Evolutionary conservation across 441 rosid species (phyloP).

Genomic region (Theobroma grandiflorum): DNA sequence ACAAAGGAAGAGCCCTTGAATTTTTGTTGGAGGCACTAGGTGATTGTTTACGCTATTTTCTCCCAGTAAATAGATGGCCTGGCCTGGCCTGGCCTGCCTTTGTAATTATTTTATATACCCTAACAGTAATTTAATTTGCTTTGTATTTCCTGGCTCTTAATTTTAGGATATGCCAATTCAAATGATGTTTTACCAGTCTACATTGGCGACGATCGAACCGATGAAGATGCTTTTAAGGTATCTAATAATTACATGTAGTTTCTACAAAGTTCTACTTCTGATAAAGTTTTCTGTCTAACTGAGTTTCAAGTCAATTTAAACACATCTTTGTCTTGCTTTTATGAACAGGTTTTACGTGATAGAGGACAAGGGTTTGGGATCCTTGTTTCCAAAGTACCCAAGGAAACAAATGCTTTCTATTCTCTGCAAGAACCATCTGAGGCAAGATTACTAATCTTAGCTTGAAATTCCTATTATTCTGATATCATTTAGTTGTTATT

Average conservation of each 20-base stretch:
- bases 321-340: background rate
- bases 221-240: conserved; percentile 81
- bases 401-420: conserved; percentile 69
- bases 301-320: background rate
- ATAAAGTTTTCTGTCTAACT: background rate
- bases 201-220: conserved; percentile 75
- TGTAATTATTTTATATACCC: background rate
- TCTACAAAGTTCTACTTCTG: background rate
- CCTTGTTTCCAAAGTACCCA: conserved; percentile 67
- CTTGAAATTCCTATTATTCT: background rate
- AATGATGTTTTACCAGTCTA: conserved; percentile 61
- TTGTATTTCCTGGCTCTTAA: background rate
- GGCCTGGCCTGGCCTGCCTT: too few species aligned
- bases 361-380: conserved; percentile 73
- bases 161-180: conserved; percentile 56
- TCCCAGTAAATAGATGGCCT: too few species aligned
- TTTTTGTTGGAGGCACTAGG: conserved; percentile 67
- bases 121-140: background rate
- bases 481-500: background rate
- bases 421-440: conserved; percentile 77
- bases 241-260: background rate
- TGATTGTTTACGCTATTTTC: conserved; percentile 21
- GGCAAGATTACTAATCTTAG: conserved; percentile 34
- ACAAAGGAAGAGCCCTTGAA: conserved; percentile 77
- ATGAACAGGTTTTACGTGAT: conserved; percentile 56